These are phyloP conservation scores for Bipolaris sorokiniana DNA, from an alignment of 2,329 filamentous ascomycete genomes.

Conservation along the genomic window DNA sequence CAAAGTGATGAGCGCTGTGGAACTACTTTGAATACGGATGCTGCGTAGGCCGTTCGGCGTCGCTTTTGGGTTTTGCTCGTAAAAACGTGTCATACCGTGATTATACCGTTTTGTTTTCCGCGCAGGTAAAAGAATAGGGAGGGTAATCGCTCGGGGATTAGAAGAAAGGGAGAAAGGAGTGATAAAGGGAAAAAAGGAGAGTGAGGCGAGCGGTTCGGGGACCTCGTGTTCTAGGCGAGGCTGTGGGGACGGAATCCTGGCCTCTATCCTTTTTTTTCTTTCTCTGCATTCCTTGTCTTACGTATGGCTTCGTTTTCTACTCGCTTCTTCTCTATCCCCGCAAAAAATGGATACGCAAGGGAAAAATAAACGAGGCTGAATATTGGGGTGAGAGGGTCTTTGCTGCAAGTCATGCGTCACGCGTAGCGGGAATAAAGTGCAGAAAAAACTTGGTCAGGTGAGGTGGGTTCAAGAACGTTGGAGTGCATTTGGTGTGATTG, in stretches of 20 bases:
- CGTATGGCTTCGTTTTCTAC: neutral
- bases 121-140: neutral
- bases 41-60: neutral
- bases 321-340: neutral
- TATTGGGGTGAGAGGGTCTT: too few species aligned
- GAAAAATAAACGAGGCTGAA: neutral
- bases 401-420: neutral
- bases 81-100: too few species aligned
- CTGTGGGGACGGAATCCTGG: conserved; percentile 7
- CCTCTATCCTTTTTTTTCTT: neutral
- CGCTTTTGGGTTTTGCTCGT: too few species aligned
- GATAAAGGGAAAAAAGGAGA: conserved; percentile 1
- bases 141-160: neutral
- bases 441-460: neutral
- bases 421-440: neutral
- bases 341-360: neutral
- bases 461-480: neutral
- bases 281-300: conserved; percentile 2
- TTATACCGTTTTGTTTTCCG: too few species aligned
- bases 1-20: too few species aligned
- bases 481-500: neutral
- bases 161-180: neutral
- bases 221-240: conserved; percentile 10
- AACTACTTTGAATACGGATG: neutral
- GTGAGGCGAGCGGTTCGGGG: neutral